Evolutionary conservation across 345 rosid species (phyloP), one percentile per base, ranked within the genome.

Genomic region (Balakata baccata): DNA sequence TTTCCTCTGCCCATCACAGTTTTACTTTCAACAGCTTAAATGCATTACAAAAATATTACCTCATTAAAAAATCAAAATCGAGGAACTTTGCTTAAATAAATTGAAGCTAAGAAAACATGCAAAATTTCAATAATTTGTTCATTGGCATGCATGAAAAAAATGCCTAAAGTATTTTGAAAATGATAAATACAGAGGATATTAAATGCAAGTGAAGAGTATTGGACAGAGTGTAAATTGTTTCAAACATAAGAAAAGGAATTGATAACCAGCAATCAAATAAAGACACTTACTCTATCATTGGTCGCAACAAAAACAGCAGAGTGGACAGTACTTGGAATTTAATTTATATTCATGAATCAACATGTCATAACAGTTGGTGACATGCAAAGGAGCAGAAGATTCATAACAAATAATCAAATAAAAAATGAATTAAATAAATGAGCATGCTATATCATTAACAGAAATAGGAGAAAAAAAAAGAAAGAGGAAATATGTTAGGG

Each of bases 401-500:
- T 18, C 56, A 6, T 34, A 5, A 54, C 20, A 68, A 52, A 38
- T 3, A 10, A 9, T 4, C 22, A 45, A 10, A 12, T 25, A 13
- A 34, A 76, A 43, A 47, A 45, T 37, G 66, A 62, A n/a, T n/a
- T n/a, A n/a, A n/a, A n/a, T n/a, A n/a, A 74, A 54, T 14, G 52
- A 64, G 65, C 25, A 68, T 57, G 16, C 61, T 62, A 29, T 71
- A 51, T 38, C 51, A 52, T 73, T 70, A 16, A 76, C 74, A 70
- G 13, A 65, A 62, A 43, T 7, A 64, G 63, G 29, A 75, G 69
- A 17, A 46, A 60, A 22, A 41, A 47, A 29, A 29, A 29, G 2
- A 29, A 29, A 29, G 63, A 78, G 52, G 45, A 7, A 72, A 58
- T 71, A 71, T 29, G 78, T 73, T 74, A 77, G 81, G 14, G 47